These are phyloP conservation scores for Waltiozyma sp. DNA, from an alignment of 1,139 yeast genomes.

Conservation along the genomic window DNA sequence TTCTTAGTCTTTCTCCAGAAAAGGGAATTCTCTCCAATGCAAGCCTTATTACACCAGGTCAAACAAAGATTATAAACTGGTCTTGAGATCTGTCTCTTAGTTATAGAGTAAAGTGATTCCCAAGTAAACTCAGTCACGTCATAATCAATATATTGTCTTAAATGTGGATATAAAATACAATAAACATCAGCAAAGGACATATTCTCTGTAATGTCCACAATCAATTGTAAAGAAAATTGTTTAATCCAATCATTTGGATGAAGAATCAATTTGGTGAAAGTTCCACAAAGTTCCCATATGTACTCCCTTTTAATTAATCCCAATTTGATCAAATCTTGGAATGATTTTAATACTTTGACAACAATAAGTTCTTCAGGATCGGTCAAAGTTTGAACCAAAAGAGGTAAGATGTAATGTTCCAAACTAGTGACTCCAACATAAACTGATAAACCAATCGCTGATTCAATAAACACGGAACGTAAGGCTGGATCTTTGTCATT, in stretches of 20 bases:
- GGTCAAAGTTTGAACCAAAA: conserved; percentile 68
- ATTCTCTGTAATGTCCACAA: conserved; percentile 52
- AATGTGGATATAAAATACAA: conserved; percentile 72
- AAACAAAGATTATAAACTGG: conserved; percentile 55
- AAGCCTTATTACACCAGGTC: conserved; percentile 60
- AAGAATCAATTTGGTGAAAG: conserved; percentile 41
- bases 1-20: conserved; percentile 60
- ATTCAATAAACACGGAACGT: conserved; percentile 58
- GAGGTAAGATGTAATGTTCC: conserved; percentile 81
- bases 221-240: conserved; percentile 51
- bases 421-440: conserved; percentile 72
- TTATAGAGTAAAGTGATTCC: conserved; percentile 51
- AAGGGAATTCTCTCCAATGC: conserved; percentile 36
- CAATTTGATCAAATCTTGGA: conserved; percentile 43
- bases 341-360: conserved; percentile 59
- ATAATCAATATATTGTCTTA: conserved; percentile 66
- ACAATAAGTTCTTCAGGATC: conserved; percentile 82
- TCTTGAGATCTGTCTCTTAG: conserved; percentile 56
- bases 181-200: conserved; percentile 68
- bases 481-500: conserved; percentile 68
- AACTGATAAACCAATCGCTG: conserved; percentile 71
- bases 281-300: conserved; percentile 39
- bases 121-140: conserved; percentile 63
- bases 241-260: conserved; percentile 90
- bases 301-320: conserved; percentile 40